These are phyloP conservation scores for Porcisia deanei DNA, from an alignment of 208 protist genomes.

Conservation along the genomic window DNA sequence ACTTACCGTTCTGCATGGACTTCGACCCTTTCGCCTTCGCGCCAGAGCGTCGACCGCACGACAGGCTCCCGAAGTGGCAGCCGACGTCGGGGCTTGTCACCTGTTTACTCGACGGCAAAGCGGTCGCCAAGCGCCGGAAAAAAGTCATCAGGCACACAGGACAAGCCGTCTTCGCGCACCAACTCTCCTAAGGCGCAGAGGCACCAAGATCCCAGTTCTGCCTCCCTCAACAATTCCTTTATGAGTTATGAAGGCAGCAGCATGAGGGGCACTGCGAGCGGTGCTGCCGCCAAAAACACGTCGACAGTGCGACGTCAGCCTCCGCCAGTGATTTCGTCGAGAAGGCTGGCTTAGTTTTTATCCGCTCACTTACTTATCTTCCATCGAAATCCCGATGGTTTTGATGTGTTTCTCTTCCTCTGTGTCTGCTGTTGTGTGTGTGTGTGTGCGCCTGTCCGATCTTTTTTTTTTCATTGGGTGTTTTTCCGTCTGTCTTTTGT, in stretches of 20 bases:
- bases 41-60: neutral
- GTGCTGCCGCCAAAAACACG: slow-evolving; percentile 23
- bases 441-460: neutral
- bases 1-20: slow-evolving; percentile 10
- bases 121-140: slow-evolving; percentile 12
- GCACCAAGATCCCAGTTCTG: slow-evolving; percentile 10
- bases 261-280: slow-evolving; percentile 9
- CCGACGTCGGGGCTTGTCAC: slow-evolving; percentile 25
- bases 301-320: slow-evolving; percentile 43
- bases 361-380: neutral
- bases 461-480: no score
- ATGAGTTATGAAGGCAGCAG: slow-evolving; percentile 17
- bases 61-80: slow-evolving; percentile 18
- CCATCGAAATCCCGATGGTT: neutral
- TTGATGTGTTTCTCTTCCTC: neutral
- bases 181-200: slow-evolving; percentile 28
- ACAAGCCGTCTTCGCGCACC: slow-evolving; percentile 11
- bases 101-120: slow-evolving; percentile 10
- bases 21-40: slow-evolving; percentile 16
- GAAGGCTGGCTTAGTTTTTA: slow-evolving; percentile 21
- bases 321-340: slow-evolving; percentile 53
- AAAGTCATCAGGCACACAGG: slow-evolving; percentile 1
- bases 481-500: no score
- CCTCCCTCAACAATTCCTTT: slow-evolving; percentile 25
- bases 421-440: neutral